A percentile compares a stretch with the other conserved stretches of the same genome.
Evolutionary conservation across 2,329 filamentous ascomycete species (phyloP).

Genomic region (Pseudogymnoascus sp.): DNA sequence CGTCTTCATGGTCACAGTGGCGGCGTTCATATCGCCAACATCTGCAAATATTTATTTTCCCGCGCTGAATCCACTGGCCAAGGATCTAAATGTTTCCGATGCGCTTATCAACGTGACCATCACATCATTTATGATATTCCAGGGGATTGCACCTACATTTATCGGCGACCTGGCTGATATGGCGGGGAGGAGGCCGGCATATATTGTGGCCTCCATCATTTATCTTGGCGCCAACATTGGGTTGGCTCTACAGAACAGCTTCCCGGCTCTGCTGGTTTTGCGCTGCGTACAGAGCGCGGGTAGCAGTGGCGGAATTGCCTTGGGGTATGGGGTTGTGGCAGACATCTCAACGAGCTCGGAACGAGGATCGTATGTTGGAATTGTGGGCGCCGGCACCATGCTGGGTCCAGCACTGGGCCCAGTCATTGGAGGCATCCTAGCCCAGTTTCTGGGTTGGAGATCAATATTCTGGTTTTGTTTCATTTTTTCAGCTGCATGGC

Average conservation of each 20-base stretch:
- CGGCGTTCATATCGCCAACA: slow-evolving; percentile 27
- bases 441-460: slow-evolving; percentile 39
- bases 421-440: slow-evolving; percentile 40
- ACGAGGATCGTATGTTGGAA: slow-evolving; percentile 65
- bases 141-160: slow-evolving; percentile 8
- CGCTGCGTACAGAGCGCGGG: slow-evolving; percentile 3
- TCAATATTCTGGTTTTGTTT: slow-evolving; percentile 42
- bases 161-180: slow-evolving; percentile 34
- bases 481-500: slow-evolving; percentile 24
- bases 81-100: slow-evolving; percentile 1
- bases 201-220: slow-evolving; percentile 42
- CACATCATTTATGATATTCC: slow-evolving; percentile 10
- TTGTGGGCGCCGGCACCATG: slow-evolving; percentile 46
- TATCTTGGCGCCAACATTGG: slow-evolving; percentile 47
- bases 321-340: slow-evolving; percentile 64
- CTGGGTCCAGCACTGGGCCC: slow-evolving; percentile 35
- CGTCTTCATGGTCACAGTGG: slow-evolving; percentile 44
- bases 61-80: not conserved
- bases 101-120: slow-evolving; percentile 11
- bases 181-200: slow-evolving; percentile 45
- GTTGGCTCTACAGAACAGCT: slow-evolving; percentile 40
- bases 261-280: slow-evolving; percentile 28
- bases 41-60: slow-evolving; percentile 1
- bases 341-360: slow-evolving; percentile 64
- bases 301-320: slow-evolving; percentile 53